phyloP scores from a whole-genome alignment of 1,284 basidiomycete genomes.

The Ustilago nuda region DNA sequence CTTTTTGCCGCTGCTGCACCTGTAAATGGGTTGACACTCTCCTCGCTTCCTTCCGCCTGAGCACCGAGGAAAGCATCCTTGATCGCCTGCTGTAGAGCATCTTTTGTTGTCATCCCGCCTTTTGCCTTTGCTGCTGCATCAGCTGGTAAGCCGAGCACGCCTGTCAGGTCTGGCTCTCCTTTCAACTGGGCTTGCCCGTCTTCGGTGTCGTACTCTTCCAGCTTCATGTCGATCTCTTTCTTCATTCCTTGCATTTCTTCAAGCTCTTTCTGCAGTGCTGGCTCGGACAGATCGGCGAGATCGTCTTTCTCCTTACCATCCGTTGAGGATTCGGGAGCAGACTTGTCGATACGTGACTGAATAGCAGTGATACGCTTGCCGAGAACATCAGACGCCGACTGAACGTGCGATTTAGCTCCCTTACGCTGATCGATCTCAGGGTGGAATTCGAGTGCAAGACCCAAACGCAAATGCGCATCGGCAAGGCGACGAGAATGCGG shows the following conservation, averaged over 20 bases:
- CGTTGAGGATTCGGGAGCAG: conserved; percentile 9
- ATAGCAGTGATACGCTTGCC: conserved; percentile 50
- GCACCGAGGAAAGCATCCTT: conserved; percentile 65
- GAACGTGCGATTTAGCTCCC: conserved; percentile 54
- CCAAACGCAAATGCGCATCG: conserved; percentile 65
- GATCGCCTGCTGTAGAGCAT: conserved; percentile 63
- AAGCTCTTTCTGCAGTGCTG: conserved; percentile 48
- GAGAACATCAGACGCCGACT: conserved; percentile 52
- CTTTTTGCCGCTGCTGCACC: conserved; percentile 19
- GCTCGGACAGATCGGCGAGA: conserved; percentile 45
- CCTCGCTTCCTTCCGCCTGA: conserved; percentile 18
- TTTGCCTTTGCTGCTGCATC: conserved; percentile 23
- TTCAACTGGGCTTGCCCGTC: conserved; percentile 51
- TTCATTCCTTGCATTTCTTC: conserved; percentile 62
- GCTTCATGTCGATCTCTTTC: conserved; percentile 61
- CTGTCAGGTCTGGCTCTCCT: conserved; percentile 39
- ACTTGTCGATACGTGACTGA: conserved; percentile 28
- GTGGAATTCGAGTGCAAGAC: conserved; percentile 67
- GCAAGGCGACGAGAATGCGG: conserved; percentile 64
- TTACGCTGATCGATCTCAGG: conserved; percentile 52
- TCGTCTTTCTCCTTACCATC: conserved; percentile 51
- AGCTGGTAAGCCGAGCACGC: conserved; percentile 32
- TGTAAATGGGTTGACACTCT: conserved; percentile 26
- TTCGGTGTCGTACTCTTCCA: conserved; percentile 60
- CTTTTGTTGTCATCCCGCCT: conserved; percentile 41